Evolutionary conservation across 1,284 basidiomycete species (phyloP).

Genomic region (Retiboletus flavoniger): DNA sequence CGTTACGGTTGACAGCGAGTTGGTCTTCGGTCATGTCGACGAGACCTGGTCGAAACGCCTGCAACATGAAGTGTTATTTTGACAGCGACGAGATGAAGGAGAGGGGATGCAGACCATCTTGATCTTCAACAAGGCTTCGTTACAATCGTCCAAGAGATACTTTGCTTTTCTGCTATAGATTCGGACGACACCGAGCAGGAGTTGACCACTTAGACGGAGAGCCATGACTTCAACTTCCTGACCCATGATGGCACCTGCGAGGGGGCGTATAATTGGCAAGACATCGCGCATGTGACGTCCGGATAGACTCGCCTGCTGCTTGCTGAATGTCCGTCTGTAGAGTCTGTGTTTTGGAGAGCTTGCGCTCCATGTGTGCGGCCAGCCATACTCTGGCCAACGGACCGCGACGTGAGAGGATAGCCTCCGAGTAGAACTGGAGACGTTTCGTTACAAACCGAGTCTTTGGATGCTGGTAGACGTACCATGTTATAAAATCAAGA

Average conservation of each 20-base stretch:
- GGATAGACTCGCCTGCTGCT: conserved; percentile 69
- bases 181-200: conserved; percentile 92
- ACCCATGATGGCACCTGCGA: conserved; percentile 80
- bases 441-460: background rate
- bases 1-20: conserved; percentile 80
- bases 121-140: conserved; percentile 92
- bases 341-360: conserved; percentile 94
- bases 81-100: background rate
- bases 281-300: background rate
- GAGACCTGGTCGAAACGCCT: conserved; percentile 91
- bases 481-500: conserved; percentile 33
- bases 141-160: conserved; percentile 96
- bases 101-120: conserved; percentile 70
- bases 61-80: conserved; percentile 10
- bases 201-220: conserved; percentile 90
- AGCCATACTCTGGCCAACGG: conserved; percentile 97
- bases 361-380: conserved; percentile 97
- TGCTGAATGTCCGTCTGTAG: conserved; percentile 93
- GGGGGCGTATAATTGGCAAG: background rate
- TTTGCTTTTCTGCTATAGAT: conserved; percentile 98
- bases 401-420: conserved; percentile 89
- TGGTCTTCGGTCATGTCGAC: conserved; percentile 96
- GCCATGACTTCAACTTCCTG: conserved; percentile 90
- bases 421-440: conserved; percentile 84
- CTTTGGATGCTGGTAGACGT: conserved; percentile 3